phyloP scores from a whole-genome alignment of 2,329 filamentous ascomycete species.

The Aureobasidium zeae region DNA sequence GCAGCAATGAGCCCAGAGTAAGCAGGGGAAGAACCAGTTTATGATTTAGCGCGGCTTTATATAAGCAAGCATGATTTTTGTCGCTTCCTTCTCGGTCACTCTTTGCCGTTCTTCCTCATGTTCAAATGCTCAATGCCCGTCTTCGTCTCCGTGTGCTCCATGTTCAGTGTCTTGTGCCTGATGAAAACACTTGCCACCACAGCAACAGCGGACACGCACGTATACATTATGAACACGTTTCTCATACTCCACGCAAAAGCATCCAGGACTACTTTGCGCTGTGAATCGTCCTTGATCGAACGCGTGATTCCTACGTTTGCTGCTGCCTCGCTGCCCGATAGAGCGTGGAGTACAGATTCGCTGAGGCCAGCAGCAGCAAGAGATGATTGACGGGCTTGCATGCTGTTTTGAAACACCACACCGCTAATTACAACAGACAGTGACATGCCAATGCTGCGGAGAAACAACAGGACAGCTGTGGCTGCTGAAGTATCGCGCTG shows the following conservation, averaged over 20 bases:
- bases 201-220: conserved; percentile 63
- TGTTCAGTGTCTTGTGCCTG: conserved; percentile 42
- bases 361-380: conserved; percentile 20
- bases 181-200: conserved; percentile 85
- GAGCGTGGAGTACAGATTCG: conserved; percentile 25
- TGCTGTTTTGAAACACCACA: conserved; percentile 43
- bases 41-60: too few species aligned
- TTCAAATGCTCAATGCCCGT: conserved; percentile 38
- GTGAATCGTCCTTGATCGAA: conserved; percentile 30
- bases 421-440: conserved; percentile 43
- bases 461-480: conserved; percentile 44
- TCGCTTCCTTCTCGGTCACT: too few species aligned
- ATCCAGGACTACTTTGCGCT: conserved; percentile 34
- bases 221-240: conserved; percentile 43
- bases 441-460: conserved; percentile 36
- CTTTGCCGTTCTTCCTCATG: conserved; percentile 4
- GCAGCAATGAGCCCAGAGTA: too few species aligned
- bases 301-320: conserved; percentile 39
- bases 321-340: conserved; percentile 37
- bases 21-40: too few species aligned
- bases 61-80: too few species aligned
- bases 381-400: conserved; percentile 16
- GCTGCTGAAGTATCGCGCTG: conserved; percentile 43
- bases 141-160: conserved; percentile 43
- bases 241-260: conserved; percentile 43